Evolutionary conservation across 257 asterid genomes (phyloP).

Genomic region (Pogostemon cablin): DNA sequence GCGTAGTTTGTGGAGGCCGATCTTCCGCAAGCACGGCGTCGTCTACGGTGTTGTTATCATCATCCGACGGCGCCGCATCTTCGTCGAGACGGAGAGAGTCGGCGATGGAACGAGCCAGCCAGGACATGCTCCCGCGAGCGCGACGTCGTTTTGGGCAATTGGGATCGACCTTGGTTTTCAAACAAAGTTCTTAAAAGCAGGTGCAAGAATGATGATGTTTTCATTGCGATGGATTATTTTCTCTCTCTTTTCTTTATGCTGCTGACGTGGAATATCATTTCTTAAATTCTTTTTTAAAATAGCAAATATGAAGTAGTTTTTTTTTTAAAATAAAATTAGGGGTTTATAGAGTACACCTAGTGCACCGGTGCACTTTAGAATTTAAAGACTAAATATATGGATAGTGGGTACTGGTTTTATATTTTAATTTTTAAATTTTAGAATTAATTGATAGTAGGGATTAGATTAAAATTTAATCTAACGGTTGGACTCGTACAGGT

Average conservation of each 20-base stretch:
- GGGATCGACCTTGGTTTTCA: constrained; percentile 35
- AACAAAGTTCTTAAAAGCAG: constrained; percentile 10
- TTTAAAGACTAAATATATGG: no score
- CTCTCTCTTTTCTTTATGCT: constrained; percentile 10
- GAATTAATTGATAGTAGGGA: no score
- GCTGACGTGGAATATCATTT: constrained; percentile 35
- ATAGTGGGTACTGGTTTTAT: no score
- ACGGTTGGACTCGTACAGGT: no score
- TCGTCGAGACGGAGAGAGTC: constrained; percentile 77
- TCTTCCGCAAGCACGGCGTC: constrained; percentile 29
- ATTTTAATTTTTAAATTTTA: no score
- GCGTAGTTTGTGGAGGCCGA: constrained; percentile 29
- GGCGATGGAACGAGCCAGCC: constrained; percentile 93
- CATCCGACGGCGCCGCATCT: constrained; percentile 33
- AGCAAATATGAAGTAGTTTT: background rate
- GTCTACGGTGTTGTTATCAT: constrained; percentile 16
- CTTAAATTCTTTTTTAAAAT: background rate
- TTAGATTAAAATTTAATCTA: no score
- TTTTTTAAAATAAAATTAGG: no score
- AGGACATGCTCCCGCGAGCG: constrained; percentile 62
- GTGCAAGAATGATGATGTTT: constrained; percentile 33
- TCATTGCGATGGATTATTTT: constrained; percentile 23
- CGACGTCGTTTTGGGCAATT: constrained; percentile 41
- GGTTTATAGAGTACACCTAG: no score
- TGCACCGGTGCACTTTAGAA: no score